Conservation (phyloP, 495 filamentous ascomycete genomes). For the Penicillium verhagenii region DNA sequence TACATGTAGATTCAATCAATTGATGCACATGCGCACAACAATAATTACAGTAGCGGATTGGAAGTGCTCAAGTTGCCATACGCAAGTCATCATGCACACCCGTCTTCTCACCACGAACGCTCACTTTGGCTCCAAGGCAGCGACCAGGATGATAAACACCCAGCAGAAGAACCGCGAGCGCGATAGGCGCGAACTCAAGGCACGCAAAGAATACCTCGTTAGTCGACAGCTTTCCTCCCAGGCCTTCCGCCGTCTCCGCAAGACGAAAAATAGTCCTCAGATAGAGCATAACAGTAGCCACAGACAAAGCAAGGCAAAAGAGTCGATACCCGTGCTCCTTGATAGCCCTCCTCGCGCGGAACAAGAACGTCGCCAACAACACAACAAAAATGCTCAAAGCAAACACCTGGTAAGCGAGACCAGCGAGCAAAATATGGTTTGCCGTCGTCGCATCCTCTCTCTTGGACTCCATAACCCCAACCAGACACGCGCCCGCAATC, state of each 20-base stretch:
- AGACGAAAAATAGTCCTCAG: constrained; percentile 53
- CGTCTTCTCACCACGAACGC: too few relatives aligned
- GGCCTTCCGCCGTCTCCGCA: constrained; percentile 53
- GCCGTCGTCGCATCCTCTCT: constrained; percentile 41
- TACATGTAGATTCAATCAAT: too few relatives aligned
- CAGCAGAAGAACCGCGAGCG: constrained; percentile 43
- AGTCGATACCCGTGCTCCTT: constrained; percentile 6
- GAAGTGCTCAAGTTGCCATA: too few relatives aligned
- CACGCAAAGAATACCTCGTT: constrained; percentile 52
- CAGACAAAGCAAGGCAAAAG: constrained; percentile 24
- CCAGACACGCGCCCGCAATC: constrained; percentile 48
- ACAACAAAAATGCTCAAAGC: constrained; percentile 49
- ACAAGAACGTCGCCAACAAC: constrained; percentile 26
- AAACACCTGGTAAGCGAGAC: constrained; percentile 49
- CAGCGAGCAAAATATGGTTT: constrained; percentile 52
- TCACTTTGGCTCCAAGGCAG: constrained; percentile 9
- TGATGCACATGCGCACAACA: too few relatives aligned
- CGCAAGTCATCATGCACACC: too few relatives aligned
- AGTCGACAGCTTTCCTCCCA: constrained; percentile 40
- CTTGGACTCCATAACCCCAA: constrained; percentile 42
- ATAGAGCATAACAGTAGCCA: constrained; percentile 49
- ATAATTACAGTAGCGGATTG: too few relatives aligned
- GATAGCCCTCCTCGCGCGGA: constrained; percentile 8
- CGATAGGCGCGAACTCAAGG: constrained; percentile 53
- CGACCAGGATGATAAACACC: constrained; percentile 47